A percentile compares a stretch with the other conserved stretches of the same genome.
Evolutionary conservation across 2,329 filamentous ascomycete species (phyloP).

Genomic region (Diaporthe sp.): DNA sequence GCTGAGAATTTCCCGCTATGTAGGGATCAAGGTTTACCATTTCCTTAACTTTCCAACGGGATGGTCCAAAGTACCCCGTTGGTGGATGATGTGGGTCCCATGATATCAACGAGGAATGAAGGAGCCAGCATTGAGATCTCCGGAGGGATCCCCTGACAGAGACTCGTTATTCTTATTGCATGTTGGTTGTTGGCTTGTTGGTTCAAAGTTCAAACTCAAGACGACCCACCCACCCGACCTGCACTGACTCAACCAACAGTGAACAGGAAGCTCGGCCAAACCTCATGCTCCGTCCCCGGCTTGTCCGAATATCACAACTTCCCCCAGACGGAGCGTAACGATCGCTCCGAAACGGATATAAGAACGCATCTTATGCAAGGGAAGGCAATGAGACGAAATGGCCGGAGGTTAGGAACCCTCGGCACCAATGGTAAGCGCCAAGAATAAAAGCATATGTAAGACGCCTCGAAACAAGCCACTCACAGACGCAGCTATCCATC

Average conservation of each 20-base stretch:
- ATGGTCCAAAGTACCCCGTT: not conserved
- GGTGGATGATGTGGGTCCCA: conserved; percentile 4
- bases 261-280: conserved; percentile 1
- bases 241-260: not conserved
- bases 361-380: not conserved
- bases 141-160: not conserved
- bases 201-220: not conserved
- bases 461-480: not conserved
- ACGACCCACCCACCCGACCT: not conserved
- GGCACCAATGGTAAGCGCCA: not conserved
- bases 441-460: not conserved
- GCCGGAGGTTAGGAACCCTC: not conserved
- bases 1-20: not conserved
- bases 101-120: conserved; percentile 1
- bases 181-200: not conserved
- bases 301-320: not conserved
- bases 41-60: not conserved
- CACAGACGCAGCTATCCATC: not conserved
- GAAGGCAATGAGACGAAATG: not conserved
- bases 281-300: conserved; percentile 5
- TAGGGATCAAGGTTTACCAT: conserved; percentile 12
- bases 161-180: not conserved
- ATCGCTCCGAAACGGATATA: not conserved
- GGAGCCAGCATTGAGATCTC: not conserved
- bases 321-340: not conserved